These are phyloP conservation scores for Fimicolochytrium jonesii DNA, from an alignment of 192 early-diverging fungal species.

Conservation along the genomic window DNA sequence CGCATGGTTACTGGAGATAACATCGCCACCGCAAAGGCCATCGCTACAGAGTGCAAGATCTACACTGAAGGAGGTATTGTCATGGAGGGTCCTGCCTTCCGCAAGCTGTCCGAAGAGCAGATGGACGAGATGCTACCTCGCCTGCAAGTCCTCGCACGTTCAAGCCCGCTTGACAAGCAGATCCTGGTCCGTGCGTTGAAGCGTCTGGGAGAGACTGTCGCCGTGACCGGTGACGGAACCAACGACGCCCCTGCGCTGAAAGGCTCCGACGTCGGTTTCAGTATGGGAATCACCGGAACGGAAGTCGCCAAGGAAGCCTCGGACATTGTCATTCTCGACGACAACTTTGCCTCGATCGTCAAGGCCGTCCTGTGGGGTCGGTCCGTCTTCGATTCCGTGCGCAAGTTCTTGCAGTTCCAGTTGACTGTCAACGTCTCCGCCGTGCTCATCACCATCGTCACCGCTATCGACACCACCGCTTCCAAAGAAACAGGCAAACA, in stretches of 20 bases:
- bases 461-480: constrained; percentile 39
- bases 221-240: constrained; percentile 99
- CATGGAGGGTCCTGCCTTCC: constrained; percentile 95
- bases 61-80: constrained; percentile 79
- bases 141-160: constrained; percentile 91
- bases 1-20: constrained; percentile 99
- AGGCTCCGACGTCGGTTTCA: constrained; percentile 94
- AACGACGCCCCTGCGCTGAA: constrained; percentile 95
- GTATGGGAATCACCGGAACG: constrained; percentile 99
- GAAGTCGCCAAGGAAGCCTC: constrained; percentile 99
- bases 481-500: constrained; percentile 9
- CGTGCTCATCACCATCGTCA: constrained; percentile 45
- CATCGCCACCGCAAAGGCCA: constrained; percentile 84
- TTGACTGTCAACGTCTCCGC: constrained; percentile 88
- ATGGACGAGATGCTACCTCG: constrained; percentile 87
- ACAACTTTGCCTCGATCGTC: constrained; percentile 96
- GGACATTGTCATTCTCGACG: constrained; percentile 96
- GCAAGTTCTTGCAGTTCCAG: constrained; percentile 99
- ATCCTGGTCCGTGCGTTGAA: constrained; percentile 87
- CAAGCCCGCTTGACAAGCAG: constrained; percentile 93
- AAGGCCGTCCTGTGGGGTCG: constrained; percentile 98
- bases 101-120: constrained; percentile 72
- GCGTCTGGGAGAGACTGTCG: constrained; percentile 88
- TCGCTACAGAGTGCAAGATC: constrained; percentile 92
- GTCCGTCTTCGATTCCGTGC: constrained; percentile 91